These are phyloP conservation scores for Lodderomyces jiufengensis DNA, from an alignment of 1,139 yeast genomes.

Conservation along the genomic window DNA sequence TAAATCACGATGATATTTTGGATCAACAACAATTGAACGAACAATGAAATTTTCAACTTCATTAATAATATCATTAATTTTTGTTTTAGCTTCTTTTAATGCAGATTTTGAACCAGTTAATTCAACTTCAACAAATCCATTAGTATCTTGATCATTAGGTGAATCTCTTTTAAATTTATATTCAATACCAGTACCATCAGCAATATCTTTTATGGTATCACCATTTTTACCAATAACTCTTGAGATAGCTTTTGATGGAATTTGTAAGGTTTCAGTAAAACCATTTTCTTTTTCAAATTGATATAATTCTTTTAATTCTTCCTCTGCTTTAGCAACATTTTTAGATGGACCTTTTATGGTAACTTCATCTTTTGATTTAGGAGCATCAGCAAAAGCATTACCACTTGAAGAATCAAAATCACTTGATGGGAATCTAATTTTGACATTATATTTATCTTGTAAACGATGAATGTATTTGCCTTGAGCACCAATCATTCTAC, in stretches of 20 bases:
- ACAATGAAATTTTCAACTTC: conserved; percentile 67
- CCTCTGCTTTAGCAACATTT: conserved; percentile 81
- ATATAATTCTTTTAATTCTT: conserved; percentile 78
- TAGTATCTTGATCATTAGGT: conserved; percentile 26
- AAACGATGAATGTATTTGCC: conserved; percentile 82
- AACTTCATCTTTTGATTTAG: conserved; percentile 58
- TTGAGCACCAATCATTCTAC: conserved; percentile 78
- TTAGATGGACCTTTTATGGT: conserved; percentile 87
- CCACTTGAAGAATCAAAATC: conserved; percentile 20
- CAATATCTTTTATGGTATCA: conserved; percentile 76
- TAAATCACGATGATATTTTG: conserved; percentile 73
- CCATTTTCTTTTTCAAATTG: conserved; percentile 90
- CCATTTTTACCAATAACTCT: conserved; percentile 90
- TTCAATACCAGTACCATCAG: conserved; percentile 77
- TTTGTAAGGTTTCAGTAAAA: conserved; percentile 54
- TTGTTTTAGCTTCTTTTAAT: conserved; percentile 69
- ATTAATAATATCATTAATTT: conserved; percentile 60
- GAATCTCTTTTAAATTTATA: conserved; percentile 57
- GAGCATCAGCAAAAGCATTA: conserved; percentile 31
- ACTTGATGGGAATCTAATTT: conserved; percentile 66
- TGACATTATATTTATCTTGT: conserved; percentile 84
- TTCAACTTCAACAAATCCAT: conserved; percentile 54
- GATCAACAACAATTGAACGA: conserved; percentile 64
- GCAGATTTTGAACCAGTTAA: conserved; percentile 78
- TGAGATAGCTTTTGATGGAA: conserved; percentile 73